Evolutionary conservation across 345 rosid species (phyloP), one percentile per base, ranked within the genome.

Genomic region (Citrus glauca): DNA sequence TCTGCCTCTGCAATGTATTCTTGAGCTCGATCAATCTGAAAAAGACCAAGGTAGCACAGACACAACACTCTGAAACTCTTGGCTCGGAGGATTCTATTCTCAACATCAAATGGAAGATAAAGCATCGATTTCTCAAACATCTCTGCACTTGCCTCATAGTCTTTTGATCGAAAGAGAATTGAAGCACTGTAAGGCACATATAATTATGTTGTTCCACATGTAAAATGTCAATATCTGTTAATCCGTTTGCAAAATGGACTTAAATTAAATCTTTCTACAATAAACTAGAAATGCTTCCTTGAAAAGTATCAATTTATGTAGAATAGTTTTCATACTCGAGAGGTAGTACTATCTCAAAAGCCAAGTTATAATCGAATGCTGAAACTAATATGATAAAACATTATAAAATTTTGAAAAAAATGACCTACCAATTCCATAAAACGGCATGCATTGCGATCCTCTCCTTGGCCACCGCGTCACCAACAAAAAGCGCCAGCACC

Each of bases 71-170:
- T 90, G 82, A 91, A 96, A 19, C 99, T 94, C 87, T 94, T 94
- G 69, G 98, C 99, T 77, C 98, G 87, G 73, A 88, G 86, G 78
- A 72, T 85, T 89, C 91, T 90, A 76, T 86, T 89, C 74, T 92
- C 97, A 11, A 86, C 66, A 78, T 89, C 87, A 84, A 83, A 81
- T 45, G 99, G 93, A 79, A 91, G 84, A 81, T 92, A 96, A 68
- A 96, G 98, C 91, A 96, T 84, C 10, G 99, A 90, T 79, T 92
- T 96, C 90, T 96, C 99, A 73, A 89, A 96, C 91, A 94, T 84
- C 84, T 89, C 94, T 56, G 98, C 97, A 79, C 97, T 87, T 69
- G 86, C 88, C 82, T 82, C 89, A 81, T 88, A 96, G 68, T 96
- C 95, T 85, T 96, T 96, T 61, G 81, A 85, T 62, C 84, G 85